phyloP scores from a whole-genome alignment of 305 asterid species.

The Fraxinus paxiana region DNA sequence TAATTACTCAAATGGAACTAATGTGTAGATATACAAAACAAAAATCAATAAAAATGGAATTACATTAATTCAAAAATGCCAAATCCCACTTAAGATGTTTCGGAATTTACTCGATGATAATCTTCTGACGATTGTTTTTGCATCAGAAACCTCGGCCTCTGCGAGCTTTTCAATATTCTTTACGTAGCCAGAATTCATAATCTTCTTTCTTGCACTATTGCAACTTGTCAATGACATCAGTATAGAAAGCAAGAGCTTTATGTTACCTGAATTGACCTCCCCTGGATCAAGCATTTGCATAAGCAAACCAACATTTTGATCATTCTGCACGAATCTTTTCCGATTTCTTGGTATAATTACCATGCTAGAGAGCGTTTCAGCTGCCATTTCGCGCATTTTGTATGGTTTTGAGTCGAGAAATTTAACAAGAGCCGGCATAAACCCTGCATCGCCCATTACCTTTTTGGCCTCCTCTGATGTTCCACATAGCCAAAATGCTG shows the following conservation, averaged over 20 bases:
- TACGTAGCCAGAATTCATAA: slow-evolving; percentile 58
- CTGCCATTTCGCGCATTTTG: slow-evolving; percentile 70
- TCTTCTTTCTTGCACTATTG: slow-evolving; percentile 79
- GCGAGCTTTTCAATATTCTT: slow-evolving; percentile 75
- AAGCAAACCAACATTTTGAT: slow-evolving; percentile 51
- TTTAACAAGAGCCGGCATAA: slow-evolving; percentile 62
- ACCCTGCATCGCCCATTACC: slow-evolving; percentile 84
- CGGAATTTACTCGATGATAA: slow-evolving; percentile 53
- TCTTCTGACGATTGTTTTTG: slow-evolving; percentile 70
- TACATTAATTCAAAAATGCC: slow-evolving; percentile 56
- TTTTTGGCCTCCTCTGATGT: slow-evolving; percentile 73
- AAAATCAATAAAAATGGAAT: not conserved
- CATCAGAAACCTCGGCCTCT: slow-evolving; percentile 69
- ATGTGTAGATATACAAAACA: slow-evolving; percentile 28
- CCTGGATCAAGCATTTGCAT: slow-evolving; percentile 69
- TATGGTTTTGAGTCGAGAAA: slow-evolving; percentile 64
- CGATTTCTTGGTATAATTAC: slow-evolving; percentile 57
- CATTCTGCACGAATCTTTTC: slow-evolving; percentile 65
- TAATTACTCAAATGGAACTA: slow-evolving; percentile 24
- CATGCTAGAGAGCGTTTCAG: slow-evolving; percentile 65
- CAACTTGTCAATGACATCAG: slow-evolving; percentile 63
- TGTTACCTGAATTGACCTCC: slow-evolving; percentile 53
- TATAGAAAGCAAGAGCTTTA: slow-evolving; percentile 66
- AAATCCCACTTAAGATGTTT: slow-evolving; percentile 53
- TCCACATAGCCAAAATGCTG: slow-evolving; percentile 76